Evolutionary conservation across 441 rosid genomes (phyloP), one percentile per base, ranked within the genome.

Genomic region (Pelargonium myrrhifolium): DNA sequence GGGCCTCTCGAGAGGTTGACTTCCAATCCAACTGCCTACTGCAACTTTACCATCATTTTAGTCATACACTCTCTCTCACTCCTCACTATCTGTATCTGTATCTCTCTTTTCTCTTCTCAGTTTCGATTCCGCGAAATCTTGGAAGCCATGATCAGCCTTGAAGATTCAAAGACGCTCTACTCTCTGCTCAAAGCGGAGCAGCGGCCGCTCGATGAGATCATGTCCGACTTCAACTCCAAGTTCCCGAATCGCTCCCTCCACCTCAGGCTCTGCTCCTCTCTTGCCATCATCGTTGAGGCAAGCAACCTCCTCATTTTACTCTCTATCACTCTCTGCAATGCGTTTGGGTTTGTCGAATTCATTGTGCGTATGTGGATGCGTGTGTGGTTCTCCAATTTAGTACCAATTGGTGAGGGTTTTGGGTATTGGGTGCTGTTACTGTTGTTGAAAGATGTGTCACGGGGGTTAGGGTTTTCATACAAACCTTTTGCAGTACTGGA

Each of bases 151-250:
- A 72, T 86, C 86, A 83, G 74, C 71, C 66, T 53, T 12, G 71
- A 74, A 26, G 74, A 74, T 31, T 69, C 71, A 22, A 37, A 61
- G 64, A 62, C 40, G 74, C 73, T 70, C 49, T 62, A 69, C 47
- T 58, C 83, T 58, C 72, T 87, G 15, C 83, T 90, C 63, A 81
- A 83, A 69, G 82, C 82, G 53, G 95, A 87, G 68, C 80, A 82
- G 61, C 82, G 79, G 17, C 83, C 90, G 2, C 71, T 90, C 65
- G 85, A 79, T 22, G 92, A 86, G 64, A 75, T 85, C 65, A 60
- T 80, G 15, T 37, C 93, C 58, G 95, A 90, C 71, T 86, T 87
- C 83, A 74, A 68, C 78, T 81, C 94, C 62, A 80, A 76, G n/a
- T 73, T 93, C 81, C 39, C 75, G 26, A 55, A 55, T 64, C 77